Conservation (phyloP, 768 basidiomycete genomes). For the Hemileccinum impolitum region DNA sequence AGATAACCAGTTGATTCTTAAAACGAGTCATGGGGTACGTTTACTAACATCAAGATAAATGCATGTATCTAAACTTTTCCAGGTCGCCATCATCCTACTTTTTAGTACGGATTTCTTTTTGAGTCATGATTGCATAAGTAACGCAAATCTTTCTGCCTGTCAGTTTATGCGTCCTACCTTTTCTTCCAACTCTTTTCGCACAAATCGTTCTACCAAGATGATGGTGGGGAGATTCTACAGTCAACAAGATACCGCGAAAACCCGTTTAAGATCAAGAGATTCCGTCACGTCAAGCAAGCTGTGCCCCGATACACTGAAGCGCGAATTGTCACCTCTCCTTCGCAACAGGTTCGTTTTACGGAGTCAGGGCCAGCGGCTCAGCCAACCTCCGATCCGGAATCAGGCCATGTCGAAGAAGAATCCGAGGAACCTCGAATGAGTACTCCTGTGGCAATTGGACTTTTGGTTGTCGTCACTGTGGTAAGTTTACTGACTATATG, state of each 20-base stretch:
- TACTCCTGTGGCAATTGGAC: conserved; percentile 46
- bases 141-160: background rate
- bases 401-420: conserved; percentile 17
- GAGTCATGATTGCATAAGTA: background rate
- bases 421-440: conserved; percentile 52
- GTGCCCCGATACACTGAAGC: conserved; percentile 3
- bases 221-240: conserved; percentile 34
- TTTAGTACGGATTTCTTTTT: conserved; percentile 48
- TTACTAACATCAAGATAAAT: background rate
- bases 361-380: background rate
- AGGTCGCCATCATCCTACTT: conserved; percentile 78
- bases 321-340: conserved; percentile 12
- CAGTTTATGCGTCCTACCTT: conserved; percentile 73
- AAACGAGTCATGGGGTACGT: conserved; percentile 75
- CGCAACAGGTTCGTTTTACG: background rate
- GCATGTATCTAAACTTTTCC: conserved; percentile 5
- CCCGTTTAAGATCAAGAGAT: conserved; percentile 28
- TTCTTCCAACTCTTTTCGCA: conserved; percentile 82
- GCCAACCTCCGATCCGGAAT: conserved; percentile 11
- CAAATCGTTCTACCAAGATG: conserved; percentile 60
- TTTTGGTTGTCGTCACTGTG: conserved; percentile 58
- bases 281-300: conserved; percentile 13
- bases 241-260: conserved; percentile 43
- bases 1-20: conserved; percentile 49
- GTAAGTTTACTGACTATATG: conserved; percentile 37